Evolutionary conservation across 345 rosid genomes (phyloP), one percentile per base, ranked within the genome.

Genomic region (Linum trigynum): DNA sequence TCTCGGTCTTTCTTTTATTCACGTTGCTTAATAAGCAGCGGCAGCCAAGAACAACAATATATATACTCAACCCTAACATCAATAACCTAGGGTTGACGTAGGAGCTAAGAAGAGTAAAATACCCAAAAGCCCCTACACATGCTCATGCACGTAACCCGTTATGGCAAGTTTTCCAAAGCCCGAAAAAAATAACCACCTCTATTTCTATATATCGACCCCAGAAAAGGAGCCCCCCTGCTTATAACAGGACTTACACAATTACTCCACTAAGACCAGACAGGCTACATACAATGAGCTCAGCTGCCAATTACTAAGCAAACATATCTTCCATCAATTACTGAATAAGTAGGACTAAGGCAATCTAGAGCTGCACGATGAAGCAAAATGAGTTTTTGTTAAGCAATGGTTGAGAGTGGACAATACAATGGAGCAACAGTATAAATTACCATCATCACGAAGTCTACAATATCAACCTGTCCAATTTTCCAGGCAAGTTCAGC

Each of bases 281-380:
- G 53, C 53, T 48, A 48, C 12, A 48, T 48, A 48, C 14, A 48
- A 48, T 48, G 11, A 23, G 32, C 32, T 23, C 11, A 48, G 53
- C 14, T 9, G 12, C 9, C 9, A 48, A 15, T 48, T 48, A 10
- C 53, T 48, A 48, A 48, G 53, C 14, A 48, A 48, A 4, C 12
- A 48, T 9, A 48, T 10, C 53, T 48, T 48, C 53, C 53, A 48
- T 6, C 14, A 10, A 48, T 23, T 23, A 23, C 32, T 23, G 32
- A 23, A 23, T 23, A 23, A 23, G 14, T 15, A 48, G 14, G 14
- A 12, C 9, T 48, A 9, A 48, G 53, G 53, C 53, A 48, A 48
- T 9, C 53, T 15, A 55, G 3, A 67, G 82, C 97, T 90, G 85
- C 59, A 69, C 63, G 72, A 48, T 48, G 59, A 50, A 72, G 40